A percentile compares a stretch with the other conserved stretches of the same genome.
Conservation (phyloP, 108 stramenopile species). For the Pelagomonas calceolata region DNA sequence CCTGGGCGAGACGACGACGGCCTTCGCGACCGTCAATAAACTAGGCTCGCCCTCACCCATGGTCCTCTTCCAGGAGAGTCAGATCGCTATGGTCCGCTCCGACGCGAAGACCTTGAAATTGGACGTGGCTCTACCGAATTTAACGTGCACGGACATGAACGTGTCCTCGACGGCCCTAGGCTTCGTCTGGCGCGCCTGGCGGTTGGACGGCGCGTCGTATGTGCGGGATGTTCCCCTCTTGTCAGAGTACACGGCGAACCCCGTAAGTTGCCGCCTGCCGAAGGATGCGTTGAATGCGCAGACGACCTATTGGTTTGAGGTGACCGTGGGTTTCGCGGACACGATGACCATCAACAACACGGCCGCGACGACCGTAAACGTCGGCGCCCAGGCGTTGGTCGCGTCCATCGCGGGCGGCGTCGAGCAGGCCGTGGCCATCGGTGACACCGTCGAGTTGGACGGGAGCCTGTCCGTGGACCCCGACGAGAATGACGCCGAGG, state of each 20-base stretch:
- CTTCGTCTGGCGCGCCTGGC: not conserved
- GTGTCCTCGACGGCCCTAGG: not conserved
- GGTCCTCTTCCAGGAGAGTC: not conserved
- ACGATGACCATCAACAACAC: not conserved
- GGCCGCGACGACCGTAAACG: not conserved
- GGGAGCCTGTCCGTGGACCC: not conserved
- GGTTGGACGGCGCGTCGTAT: not conserved
- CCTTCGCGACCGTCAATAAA: not conserved
- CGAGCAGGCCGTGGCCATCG: not conserved
- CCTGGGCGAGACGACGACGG: not conserved
- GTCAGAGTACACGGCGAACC: not conserved
- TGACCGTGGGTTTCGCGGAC: not conserved
- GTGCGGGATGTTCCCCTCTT: not conserved
- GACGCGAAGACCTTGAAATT: not conserved
- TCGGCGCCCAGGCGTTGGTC: not conserved
- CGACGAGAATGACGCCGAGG: not conserved
- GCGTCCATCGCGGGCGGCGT: not conserved
- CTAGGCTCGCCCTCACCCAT: not conserved
- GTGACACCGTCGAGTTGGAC: not conserved
- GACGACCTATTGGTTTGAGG: not conserved
- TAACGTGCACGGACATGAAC: not conserved
- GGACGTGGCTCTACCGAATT: not conserved
- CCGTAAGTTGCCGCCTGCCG: not conserved
- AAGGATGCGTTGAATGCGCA: not conserved
- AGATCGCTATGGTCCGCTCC: not conserved